These are phyloP conservation scores for Pythium grandisporangium DNA, from an alignment of 352 stramenopile species.

Conservation along the genomic window DNA sequence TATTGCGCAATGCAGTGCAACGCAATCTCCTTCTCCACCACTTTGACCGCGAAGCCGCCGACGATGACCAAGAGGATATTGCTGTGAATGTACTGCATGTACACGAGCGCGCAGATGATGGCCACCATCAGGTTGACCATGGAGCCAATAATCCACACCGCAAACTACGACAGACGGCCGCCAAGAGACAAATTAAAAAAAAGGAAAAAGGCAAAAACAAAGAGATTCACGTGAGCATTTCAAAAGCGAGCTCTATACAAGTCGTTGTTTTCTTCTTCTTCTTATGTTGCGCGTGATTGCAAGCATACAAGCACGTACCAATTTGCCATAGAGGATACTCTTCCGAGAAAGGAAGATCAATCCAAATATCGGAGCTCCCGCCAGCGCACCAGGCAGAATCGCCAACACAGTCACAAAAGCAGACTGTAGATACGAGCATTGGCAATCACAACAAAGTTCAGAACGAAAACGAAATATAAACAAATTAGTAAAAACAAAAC, in stretches of 20 bases:
- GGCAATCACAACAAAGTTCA: no score
- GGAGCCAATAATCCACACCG: conserved; percentile 61
- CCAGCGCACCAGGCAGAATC: conserved; percentile 47
- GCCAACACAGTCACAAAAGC: conserved; percentile 48
- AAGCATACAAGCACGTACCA: conserved; percentile 20
- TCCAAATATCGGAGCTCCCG: conserved; percentile 54
- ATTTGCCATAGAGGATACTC: conserved; percentile 68
- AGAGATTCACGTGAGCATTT: no score
- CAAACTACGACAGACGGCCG: conserved; percentile 21
- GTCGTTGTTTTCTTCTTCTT: no score
- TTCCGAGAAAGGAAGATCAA: conserved; percentile 62
- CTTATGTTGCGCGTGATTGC: no score
- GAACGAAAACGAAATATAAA: neutral
- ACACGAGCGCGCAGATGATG: conserved; percentile 44
- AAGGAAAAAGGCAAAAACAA: neutral
- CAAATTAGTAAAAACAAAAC: conserved; percentile 5
- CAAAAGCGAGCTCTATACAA: neutral
- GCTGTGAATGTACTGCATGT: conserved; percentile 61
- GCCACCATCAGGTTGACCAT: conserved; percentile 64
- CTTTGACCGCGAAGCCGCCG: conserved; percentile 49
- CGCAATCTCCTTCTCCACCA: conserved; percentile 54
- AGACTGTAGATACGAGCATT: no score
- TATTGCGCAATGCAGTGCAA: conserved; percentile 75
- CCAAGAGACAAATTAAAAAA: conserved; percentile 15
- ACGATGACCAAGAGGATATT: conserved; percentile 49